Evolutionary conservation across 1,139 yeast species (phyloP).

Genomic region (Saccharomyces hybrid): DNA sequence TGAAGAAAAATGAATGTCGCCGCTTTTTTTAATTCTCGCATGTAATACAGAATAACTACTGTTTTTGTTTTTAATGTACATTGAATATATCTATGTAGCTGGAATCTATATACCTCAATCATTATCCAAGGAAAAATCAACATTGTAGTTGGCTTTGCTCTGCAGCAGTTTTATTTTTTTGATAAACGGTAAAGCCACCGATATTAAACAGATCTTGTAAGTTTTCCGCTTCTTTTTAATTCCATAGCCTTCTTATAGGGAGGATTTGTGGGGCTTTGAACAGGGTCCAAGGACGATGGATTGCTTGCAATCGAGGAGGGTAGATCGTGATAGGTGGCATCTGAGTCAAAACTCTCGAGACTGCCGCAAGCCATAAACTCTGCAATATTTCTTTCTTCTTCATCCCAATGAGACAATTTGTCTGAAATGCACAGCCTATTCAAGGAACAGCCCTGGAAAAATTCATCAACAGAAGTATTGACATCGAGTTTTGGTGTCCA

Average conservation of each 20-base stretch:
- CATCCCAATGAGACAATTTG: conserved; percentile 37
- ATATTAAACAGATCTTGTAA: conserved; percentile 22
- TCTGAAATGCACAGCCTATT: conserved; percentile 43
- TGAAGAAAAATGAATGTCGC: conserved; percentile 14
- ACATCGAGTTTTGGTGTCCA: conserved; percentile 67
- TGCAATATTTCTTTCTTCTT: conserved; percentile 68
- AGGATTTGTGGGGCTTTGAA: conserved; percentile 92
- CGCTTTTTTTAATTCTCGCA: background rate
- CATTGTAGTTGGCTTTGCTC: background rate
- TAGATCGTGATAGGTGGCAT: conserved; percentile 72
- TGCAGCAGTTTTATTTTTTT: background rate
- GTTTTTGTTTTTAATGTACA: background rate
- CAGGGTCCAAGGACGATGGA: conserved; percentile 59
- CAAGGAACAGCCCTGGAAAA: conserved; percentile 58
- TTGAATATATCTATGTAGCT: background rate
- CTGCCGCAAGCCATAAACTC: conserved; percentile 94
- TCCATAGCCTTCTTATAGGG: conserved; percentile 90
- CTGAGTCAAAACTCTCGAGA: conserved; percentile 77
- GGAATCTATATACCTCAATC: background rate
- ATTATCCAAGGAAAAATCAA: background rate
- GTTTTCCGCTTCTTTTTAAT: conserved; percentile 63
- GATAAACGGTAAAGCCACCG: background rate
- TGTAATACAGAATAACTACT: background rate
- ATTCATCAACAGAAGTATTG: conserved; percentile 67
- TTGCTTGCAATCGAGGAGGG: background rate